Evolutionary conservation across 31 red algal genomes (phyloP), one percentile per base, ranked within the genome.

Genomic region (Porphyra umbilicalis): DNA sequence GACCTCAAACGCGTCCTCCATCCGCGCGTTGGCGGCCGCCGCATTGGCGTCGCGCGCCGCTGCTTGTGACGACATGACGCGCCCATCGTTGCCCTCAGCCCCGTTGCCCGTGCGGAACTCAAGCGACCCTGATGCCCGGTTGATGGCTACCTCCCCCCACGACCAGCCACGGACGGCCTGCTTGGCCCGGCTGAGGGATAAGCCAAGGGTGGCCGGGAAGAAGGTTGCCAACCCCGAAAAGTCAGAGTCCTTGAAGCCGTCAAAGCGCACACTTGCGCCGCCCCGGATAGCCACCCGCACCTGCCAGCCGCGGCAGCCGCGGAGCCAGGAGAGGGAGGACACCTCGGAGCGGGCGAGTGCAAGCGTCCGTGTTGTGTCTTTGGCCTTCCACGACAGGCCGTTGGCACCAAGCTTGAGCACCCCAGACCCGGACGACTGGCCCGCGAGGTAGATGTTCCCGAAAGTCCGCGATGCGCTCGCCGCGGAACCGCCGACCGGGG

Each of bases 1-100:
- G 35, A 98, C 76, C 79, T 95, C 96, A 35, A 98, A 93, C 11
- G 91, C 89, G 44, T 92, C 90, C 83, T 92, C 91, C 79, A 91
- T 84, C 77, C 92, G 77, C 14, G 71, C 40, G 38, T 85, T 88
- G 20, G 79, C 71, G 8, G 80, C 82, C 81, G 79, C 87, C 0
- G 76, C 79, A 4, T 18, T 71, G 25, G 57, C 57, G 57, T 71
- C 57, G 25, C 25, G 57, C 20, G 57, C 57, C 57, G 57, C 57
- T 7, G 57, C 57, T 2, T 18, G 57, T 4, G 57, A 71, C 20
- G 57, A 71, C 57, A 71, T n/a, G 57, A 71, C 57, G 25, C 57
- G 57, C 2, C 57, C 57, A 29, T 18, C 57, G 57, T 71, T 71
- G 57, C 57, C 57, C 10, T 77, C 83, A 10, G 57, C 79, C 14